A percentile compares a stretch with the other conserved stretches of the same genome.
phyloP scores from a whole-genome alignment of 2,329 filamentous ascomycete species.

The Neonectria punicea region DNA sequence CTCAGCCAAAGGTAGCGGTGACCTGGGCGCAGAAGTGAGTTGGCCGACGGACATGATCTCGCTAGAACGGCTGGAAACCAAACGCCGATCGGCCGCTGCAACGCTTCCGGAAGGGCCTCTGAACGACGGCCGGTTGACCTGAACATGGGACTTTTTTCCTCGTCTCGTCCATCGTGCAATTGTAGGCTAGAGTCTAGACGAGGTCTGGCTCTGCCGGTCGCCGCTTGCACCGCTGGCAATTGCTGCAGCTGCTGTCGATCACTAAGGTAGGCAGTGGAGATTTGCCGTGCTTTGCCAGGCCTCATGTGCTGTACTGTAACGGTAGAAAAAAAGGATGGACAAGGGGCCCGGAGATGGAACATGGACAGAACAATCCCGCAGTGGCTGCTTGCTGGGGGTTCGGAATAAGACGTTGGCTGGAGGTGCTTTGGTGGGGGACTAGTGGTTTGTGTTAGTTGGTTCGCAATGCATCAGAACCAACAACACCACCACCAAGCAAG shows the following conservation, averaged over 20 bases:
- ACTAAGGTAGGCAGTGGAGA: neutral
- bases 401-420: neutral
- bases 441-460: neutral
- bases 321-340: neutral
- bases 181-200: neutral
- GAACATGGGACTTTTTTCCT: neutral
- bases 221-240: neutral
- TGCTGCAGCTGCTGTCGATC: constrained; percentile 23
- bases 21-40: constrained; percentile 27
- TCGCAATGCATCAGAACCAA: constrained; percentile 2
- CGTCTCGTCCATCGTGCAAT: neutral
- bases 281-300: neutral
- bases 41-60: constrained; percentile 17
- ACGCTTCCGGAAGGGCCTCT: constrained; percentile 5
- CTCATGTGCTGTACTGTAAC: neutral
- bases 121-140: constrained; percentile 5
- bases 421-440: neutral
- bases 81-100: constrained; percentile 17
- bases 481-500: neutral
- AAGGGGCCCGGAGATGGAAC: constrained; percentile 18
- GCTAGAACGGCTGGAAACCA: constrained; percentile 7
- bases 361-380: neutral
- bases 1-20: constrained; percentile 7
- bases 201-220: neutral
- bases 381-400: neutral